Evolutionary conservation across 176 grass and related monocot genomes (phyloP).

Genomic region (Oryza rufipogon): DNA sequence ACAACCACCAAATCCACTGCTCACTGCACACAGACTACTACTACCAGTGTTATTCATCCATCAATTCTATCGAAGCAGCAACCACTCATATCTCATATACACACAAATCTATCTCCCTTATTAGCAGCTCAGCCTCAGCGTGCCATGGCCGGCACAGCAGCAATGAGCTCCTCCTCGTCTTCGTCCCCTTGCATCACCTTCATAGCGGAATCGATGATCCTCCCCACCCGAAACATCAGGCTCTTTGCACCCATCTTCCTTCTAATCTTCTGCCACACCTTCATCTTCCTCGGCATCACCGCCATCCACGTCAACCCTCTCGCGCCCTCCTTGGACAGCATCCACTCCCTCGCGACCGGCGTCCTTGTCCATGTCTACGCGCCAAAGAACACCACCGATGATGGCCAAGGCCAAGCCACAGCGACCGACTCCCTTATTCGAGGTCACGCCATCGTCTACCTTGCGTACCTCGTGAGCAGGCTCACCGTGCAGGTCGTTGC

Average conservation of each 20-base stretch:
- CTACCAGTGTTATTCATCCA: too few species aligned
- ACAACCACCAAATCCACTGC: too few species aligned
- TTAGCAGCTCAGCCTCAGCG: too few species aligned
- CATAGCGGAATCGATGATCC: constrained; percentile 30
- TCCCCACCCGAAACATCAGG: constrained; percentile 15
- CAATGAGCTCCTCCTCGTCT: not conserved
- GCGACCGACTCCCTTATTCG: not conserved
- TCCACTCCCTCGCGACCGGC: not conserved
- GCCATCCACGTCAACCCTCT: not conserved
- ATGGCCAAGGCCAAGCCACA: not conserved
- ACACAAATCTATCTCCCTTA: too few species aligned
- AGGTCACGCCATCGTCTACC: constrained; percentile 12
- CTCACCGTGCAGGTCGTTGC: constrained; percentile 19
- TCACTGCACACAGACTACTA: too few species aligned
- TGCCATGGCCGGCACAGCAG: not conserved
- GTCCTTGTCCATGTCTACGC: not conserved
- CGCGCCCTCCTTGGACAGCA: not conserved
- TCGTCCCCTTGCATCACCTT: not conserved
- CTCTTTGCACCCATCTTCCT: constrained; percentile 12
- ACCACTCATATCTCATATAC: too few species aligned
- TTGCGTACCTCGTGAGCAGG: constrained; percentile 33
- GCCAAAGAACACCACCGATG: not conserved
- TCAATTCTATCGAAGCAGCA: too few species aligned
- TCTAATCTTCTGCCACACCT: constrained; percentile 36
- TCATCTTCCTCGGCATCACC: not conserved